phyloP scores from a whole-genome alignment of 768 basidiomycete genomes.

The Termitomyces sp. region DNA sequence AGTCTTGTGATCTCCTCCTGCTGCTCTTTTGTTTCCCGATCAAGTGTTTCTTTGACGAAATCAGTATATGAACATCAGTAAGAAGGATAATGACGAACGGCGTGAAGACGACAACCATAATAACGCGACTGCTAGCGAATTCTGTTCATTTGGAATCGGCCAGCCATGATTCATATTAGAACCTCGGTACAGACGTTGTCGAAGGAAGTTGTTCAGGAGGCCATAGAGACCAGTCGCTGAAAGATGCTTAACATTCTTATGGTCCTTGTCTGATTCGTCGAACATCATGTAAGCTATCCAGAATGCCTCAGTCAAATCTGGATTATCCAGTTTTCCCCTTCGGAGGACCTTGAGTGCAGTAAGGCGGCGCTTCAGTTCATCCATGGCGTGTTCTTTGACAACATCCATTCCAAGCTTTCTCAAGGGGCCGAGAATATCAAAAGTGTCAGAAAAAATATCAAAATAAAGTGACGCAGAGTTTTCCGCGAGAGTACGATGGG shows the following conservation, averaged over 20 bases:
- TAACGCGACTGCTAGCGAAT: conserved; percentile 39
- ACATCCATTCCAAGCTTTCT: conserved; percentile 27
- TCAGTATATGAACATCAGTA: conserved; percentile 2
- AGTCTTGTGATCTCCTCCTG: conserved; percentile 27
- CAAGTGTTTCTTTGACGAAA: conserved; percentile 21
- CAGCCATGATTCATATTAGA: conserved; percentile 36
- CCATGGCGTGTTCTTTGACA: conserved; percentile 26
- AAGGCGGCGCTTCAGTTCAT: conserved; percentile 42
- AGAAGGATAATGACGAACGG: conserved; percentile 20
- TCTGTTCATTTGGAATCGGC: conserved; percentile 41
- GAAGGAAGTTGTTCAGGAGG: conserved; percentile 36
- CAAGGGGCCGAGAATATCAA: conserved; percentile 39
- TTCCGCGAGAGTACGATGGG: conserved; percentile 19
- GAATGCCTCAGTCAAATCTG: conserved; percentile 36
- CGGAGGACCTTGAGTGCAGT: conserved; percentile 40
- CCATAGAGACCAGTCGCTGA: conserved; percentile 33
- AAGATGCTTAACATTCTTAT: conserved; percentile 42
- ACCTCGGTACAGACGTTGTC: conserved; percentile 31
- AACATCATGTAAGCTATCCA: conserved; percentile 54
- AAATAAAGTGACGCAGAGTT: conserved; percentile 26
- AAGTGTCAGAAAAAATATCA: conserved; percentile 38
- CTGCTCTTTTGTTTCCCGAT: conserved; percentile 25
- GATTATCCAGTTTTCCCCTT: conserved; percentile 26
- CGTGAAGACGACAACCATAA: conserved; percentile 42
- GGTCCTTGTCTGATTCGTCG: conserved; percentile 42